phyloP scores from a whole-genome alignment of 208 protist species.

The Vickermania ingenoplastis region DNA sequence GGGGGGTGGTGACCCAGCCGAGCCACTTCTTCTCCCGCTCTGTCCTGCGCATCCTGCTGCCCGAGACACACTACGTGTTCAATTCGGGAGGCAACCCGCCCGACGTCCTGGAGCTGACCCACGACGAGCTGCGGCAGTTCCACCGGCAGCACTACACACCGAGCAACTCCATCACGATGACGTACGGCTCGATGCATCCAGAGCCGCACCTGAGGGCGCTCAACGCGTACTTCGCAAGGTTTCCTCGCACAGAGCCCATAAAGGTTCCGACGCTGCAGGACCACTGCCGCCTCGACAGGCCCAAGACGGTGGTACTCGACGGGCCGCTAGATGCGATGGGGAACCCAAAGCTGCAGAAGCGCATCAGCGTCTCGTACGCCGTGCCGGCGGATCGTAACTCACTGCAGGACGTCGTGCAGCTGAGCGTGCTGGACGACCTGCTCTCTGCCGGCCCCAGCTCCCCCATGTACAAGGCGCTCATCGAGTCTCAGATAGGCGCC shows the following conservation, averaged over 20 bases:
- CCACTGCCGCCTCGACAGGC: slow-evolving; percentile 32
- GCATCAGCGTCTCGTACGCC: slow-evolving; percentile 71
- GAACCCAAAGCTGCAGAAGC: slow-evolving; percentile 64
- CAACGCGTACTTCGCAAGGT: slow-evolving; percentile 56
- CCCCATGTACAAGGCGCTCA: slow-evolving; percentile 82
- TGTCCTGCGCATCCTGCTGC: slow-evolving; percentile 71
- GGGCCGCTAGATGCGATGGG: slow-evolving; percentile 82
- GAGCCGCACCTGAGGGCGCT: slow-evolving; percentile 57
- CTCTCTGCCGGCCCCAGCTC: slow-evolving; percentile 78
- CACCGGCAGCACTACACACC: slow-evolving; percentile 87
- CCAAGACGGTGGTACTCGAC: slow-evolving; percentile 31
- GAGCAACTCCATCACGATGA: slow-evolving; percentile 88
- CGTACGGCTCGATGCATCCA: slow-evolving; percentile 76
- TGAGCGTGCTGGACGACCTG: slow-evolving; percentile 77
- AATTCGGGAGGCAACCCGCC: slow-evolving; percentile 86
- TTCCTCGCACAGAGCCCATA: slow-evolving; percentile 25
- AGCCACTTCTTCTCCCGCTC: slow-evolving; percentile 59
- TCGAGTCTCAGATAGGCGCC: slow-evolving; percentile 82
- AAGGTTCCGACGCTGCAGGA: slow-evolving; percentile 47
- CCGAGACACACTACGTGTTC: slow-evolving; percentile 83
- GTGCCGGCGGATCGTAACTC: slow-evolving; percentile 45
- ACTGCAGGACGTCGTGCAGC: slow-evolving; percentile 64
- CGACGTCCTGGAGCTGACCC: slow-evolving; percentile 75
- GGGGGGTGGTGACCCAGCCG: slow-evolving; percentile 84
- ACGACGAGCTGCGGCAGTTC: slow-evolving; percentile 83